Base-by-base conservation (phyloP, 2,329 filamentous ascomycete genomes). In the Biscogniauxia sp. region DNA sequence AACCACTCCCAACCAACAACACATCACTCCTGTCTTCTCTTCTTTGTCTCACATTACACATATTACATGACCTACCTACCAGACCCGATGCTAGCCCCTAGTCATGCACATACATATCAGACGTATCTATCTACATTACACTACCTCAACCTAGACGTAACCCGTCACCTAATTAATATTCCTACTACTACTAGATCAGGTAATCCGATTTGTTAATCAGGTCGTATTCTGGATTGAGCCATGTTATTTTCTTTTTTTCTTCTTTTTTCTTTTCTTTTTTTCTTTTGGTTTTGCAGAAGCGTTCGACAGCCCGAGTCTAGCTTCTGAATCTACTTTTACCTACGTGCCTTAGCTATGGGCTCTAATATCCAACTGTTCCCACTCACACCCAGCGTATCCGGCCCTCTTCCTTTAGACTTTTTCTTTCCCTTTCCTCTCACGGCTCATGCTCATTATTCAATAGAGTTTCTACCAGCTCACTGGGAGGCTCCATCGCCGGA, bases 391-490 rank as follows among this genome's bases (percentile, higher is more conserved):
- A 55, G 32, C 32, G n/a, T 49, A 55, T 55, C 53, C 53, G 53
- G 37, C 15, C 3, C 37, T 19, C 20, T 55, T 32, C 13, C 19
- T 28, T 49, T 41, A 32, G 61, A 52, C 57, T 28, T 54, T 63
- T 37, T 11, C 52, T 37, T 53, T 26, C 5, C n/a, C 11, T 53
- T 53, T 23, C 28, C 28, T 13, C 11, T 32, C 3, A 32, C 28
- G 7, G 7, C 28, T 28, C 55, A 32, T 54, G 54, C 58, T 20
- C 53, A 20, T 45, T 51, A 51, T 20, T 20, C 19, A 53, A 3
- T 51, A 57, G 45, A 53, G 45, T 61, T 62, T 58, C 45, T 57
- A 55, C 54, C 57, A 61, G 20, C 51, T 51, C 51, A 20, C 51
- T 59, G 56, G 61, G 56, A 59, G 51, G 37, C 11, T 57, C 56